Conservation (phyloP, 2,329 filamentous ascomycete genomes). For the Xylariaceae sp. region DNA sequence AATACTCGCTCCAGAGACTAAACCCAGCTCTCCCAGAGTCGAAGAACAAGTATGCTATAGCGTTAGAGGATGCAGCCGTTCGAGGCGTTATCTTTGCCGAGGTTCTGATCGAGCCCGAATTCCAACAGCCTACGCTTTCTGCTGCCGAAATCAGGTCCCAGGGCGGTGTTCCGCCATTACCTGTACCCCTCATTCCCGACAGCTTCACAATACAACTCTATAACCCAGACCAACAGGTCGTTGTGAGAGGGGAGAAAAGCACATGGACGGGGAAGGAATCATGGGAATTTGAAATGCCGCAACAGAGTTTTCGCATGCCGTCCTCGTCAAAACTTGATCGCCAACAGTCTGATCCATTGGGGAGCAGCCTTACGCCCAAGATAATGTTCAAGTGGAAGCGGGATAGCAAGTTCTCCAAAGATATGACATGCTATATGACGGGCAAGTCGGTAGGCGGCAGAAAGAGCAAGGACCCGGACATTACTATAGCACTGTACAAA, state of each 20-base stretch:
- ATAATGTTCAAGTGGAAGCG: constrained; percentile 87
- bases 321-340: constrained; percentile 79
- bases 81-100: constrained; percentile 85
- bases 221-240: constrained; percentile 84
- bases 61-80: constrained; percentile 80
- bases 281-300: constrained; percentile 93
- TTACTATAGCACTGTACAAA: constrained; percentile 87
- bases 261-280: constrained; percentile 78
- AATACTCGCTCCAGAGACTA: constrained; percentile 78
- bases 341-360: constrained; percentile 62
- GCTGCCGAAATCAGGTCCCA: constrained; percentile 78
- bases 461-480: constrained; percentile 90
- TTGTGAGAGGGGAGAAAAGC: constrained; percentile 70
- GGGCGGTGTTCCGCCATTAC: constrained; percentile 65
- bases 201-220: constrained; percentile 87
- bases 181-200: constrained; percentile 74
- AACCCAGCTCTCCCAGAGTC: constrained; percentile 71
- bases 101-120: constrained; percentile 80
- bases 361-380: constrained; percentile 65
- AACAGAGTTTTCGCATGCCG: constrained; percentile 79
- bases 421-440: constrained; percentile 85
- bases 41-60: constrained; percentile 83
- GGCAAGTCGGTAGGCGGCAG: constrained; percentile 74
- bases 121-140: constrained; percentile 80
- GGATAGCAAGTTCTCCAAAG: constrained; percentile 82